Evolutionary conservation across 2,329 filamentous ascomycete species (phyloP), one percentile per base, ranked within the genome.

Genomic region (Curvularia eragrostidis): DNA sequence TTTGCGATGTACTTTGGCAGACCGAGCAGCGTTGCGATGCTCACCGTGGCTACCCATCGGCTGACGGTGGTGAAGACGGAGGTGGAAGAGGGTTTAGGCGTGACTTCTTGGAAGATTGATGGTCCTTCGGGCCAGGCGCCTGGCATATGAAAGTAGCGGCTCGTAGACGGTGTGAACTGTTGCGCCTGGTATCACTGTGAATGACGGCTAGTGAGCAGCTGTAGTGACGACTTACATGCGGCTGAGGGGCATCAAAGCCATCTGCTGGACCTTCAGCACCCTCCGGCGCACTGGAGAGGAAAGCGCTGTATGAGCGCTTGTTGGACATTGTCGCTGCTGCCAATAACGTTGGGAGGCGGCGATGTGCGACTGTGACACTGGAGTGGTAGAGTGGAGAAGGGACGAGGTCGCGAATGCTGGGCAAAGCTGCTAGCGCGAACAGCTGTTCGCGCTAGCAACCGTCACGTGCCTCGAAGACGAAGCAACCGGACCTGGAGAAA

Each of bases 231-330:
- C 63, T 56, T 46, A 70, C 67, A 59, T 66, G 66, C 47, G 52
- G 56, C 56, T 64, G 64, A 47, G 54, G 49, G 53, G 61, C 48
- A 59, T 60, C 54, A 44, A 52, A 56, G 57, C 56, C 66, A 52
- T 59, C 41, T 32, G 46, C 53, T 47, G 41, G 28, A 55, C 43
- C 50, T 52, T 56, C 52, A 50, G 54, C 46, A 51, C 54, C 61
- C 32, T 42, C 56, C 62, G 63, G 54, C 21, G 19, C 48, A 54
- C 54, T 55, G 30, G 18, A 48, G 21, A 58, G 28, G 52, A 65
- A 69, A 24, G 67, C 65, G 52, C 39, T 51, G 23, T 59, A 62
- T 30, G 57, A 50, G 46, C 67, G 66, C 43, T 70, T 69, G 30
- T 65, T 65, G 13, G 56, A 43, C 63, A 67, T 64, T 50, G 61